Base-by-base conservation (phyloP, 129 eudicot genomes). In the Flaveria linearis region DNA sequence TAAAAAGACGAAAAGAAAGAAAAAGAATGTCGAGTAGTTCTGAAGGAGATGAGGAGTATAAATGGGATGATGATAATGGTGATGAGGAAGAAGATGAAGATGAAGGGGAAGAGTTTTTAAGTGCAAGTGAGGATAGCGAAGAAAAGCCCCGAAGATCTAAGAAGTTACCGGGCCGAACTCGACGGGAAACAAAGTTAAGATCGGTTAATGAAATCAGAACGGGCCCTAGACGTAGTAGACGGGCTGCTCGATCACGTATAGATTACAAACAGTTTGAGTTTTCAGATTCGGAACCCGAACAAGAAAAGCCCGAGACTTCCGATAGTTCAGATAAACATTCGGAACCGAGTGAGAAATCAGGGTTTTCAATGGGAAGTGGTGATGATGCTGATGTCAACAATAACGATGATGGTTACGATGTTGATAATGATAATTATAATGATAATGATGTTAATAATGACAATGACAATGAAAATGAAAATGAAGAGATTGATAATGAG, bases 21-120 rank as follows among this genome's bases (percentile, higher is more conserved):
- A 87, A 86, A 74, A 89, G 82, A 61, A 68, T 78, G 68, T 84
- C 93, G 0, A 94, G 97, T 72, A 86, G 96, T 80, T 89, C 96
- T 5, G 97, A 91, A 85, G 99, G 93, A 81, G 97, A 91, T 39
- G 99, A 94, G 66, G 99, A 94, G 74, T 91, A 94, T 80, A 70
- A 73, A 57, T 86, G 84, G 77, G 91, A 86, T 52, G 96, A 85
- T 39, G 91, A 91, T 82, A 85, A 87, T 60, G 84, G 76, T 41
- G 97, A 92, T 51, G 95, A 85, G 1, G 96, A 89, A 43, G 95
- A 82, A 18, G 89, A 89, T 28, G 91, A 89, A 13, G 92, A 81
- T 0, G 94, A 86, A 47, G 94, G 78, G n/a, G 96, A 84, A 7
- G 86, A 88, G 56, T 84, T 83, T 11, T 78, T 75, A 43, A 91